phyloP scores from a whole-genome alignment of 1,284 basidiomycete genomes.

The Wallemia mellicola region DNA sequence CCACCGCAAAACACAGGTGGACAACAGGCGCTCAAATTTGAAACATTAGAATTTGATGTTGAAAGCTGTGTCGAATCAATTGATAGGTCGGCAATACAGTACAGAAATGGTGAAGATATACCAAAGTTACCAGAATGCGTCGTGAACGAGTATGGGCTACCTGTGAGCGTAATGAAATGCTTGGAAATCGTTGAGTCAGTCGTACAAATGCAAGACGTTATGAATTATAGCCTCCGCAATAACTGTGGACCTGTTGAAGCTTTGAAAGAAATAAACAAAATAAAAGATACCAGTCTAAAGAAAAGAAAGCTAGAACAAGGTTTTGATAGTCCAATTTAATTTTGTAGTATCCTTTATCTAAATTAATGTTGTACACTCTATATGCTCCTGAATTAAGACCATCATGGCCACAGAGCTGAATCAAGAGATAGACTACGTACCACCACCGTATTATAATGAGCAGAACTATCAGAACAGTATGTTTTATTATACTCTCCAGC shows the following conservation, averaged over 20 bases:
- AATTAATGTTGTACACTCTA: background rate
- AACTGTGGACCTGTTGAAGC: background rate
- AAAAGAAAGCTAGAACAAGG: background rate
- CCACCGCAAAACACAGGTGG: background rate
- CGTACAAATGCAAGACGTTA: background rate
- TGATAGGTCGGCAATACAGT: background rate
- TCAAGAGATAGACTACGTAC: background rate
- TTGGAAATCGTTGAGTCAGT: background rate
- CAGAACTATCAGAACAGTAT: background rate
- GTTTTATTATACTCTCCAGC: background rate
- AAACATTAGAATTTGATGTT: background rate
- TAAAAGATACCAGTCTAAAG: background rate
- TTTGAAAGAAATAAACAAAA: background rate
- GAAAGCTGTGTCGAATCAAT: background rate
- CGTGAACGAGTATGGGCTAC: background rate
- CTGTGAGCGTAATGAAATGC: background rate
- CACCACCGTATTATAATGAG: background rate
- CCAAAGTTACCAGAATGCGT: background rate
- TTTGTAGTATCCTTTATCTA: too few relatives aligned
- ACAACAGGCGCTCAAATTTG: background rate
- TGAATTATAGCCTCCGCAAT: background rate
- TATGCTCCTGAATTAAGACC: too few relatives aligned
- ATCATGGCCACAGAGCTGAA: background rate
- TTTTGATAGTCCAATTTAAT: background rate
- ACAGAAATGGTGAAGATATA: background rate